These are phyloP conservation scores for Podospora bellae-mahoneyi DNA, from an alignment of 495 filamentous ascomycete species.

Conservation along the genomic window DNA sequence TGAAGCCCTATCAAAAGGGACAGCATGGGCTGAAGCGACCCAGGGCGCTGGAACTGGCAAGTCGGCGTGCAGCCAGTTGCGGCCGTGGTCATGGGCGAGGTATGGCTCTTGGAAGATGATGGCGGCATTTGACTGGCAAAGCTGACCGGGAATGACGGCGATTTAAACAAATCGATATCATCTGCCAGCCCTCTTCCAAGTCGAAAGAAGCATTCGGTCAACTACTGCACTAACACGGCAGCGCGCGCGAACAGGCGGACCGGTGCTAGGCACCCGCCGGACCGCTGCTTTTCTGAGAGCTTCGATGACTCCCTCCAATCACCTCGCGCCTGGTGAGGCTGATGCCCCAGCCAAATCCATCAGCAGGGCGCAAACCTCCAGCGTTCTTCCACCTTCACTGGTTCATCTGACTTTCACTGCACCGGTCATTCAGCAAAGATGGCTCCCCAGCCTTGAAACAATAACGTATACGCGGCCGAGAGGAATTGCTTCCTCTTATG, in stretches of 20 bases:
- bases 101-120: neutral
- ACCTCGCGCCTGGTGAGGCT: conserved; percentile 32
- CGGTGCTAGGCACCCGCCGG: conserved; percentile 33
- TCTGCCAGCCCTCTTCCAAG: conserved; percentile 23
- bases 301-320: conserved; percentile 37
- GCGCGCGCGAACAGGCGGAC: conserved; percentile 20
- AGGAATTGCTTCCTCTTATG: conserved; percentile 14
- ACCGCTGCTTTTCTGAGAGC: conserved; percentile 26
- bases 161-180: conserved; percentile 13
- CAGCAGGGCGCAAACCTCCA: conserved; percentile 32
- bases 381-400: conserved; percentile 26
- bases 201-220: conserved; percentile 18
- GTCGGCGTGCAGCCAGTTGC: conserved; percentile 12
- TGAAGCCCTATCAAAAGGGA: conserved; percentile 17
- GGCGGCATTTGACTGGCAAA: neutral
- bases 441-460: conserved; percentile 17
- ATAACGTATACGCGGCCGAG: conserved; percentile 9
- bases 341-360: conserved; percentile 26
- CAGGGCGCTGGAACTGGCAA: conserved; percentile 11
- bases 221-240: conserved; percentile 23
- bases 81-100: neutral
- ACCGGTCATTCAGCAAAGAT: conserved; percentile 30
- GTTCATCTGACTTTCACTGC: conserved; percentile 38
- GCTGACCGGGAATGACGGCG: conserved; percentile 18
- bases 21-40: conserved; percentile 11